Base-by-base conservation (phyloP, 352 stramenopile genomes). In the Blastocystis sp. region DNA sequence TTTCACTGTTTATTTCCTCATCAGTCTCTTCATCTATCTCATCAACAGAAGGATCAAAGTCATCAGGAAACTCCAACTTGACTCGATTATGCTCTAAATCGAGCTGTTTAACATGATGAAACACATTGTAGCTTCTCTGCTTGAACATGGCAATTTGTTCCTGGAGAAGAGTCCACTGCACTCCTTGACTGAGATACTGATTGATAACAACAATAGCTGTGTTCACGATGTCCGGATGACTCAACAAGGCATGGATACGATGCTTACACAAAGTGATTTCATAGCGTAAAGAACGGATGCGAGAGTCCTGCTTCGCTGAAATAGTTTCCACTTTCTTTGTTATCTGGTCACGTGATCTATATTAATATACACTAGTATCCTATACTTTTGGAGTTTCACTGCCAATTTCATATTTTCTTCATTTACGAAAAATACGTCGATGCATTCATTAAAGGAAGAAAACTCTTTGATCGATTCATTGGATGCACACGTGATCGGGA, bases 121-220 rank as follows among this genome's bases (percentile, higher is more conserved):
- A 79, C 7, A 93, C 93, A 64, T 95, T 96, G 82, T 95, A 94
- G 85, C 95, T 93, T 79, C 95, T 93, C 62, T 94, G 94, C 18
- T 92, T 93, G 34, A 96, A 92, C 34, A 95, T 91, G 63, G 41
- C 41, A 30, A 85, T 55, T 43, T 85, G 73, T 55, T 96, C 94
- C 79, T 95, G 91, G 39, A 96, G 91, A 18, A 93, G 93, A 50
- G 92, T 92, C 94, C 94, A 96, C 91, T 96, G 93, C 93, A 96
- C 95, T 3, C 94, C 94, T 76, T 93, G 95, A 9, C 93, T 93
- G 37, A 96, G 79, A 2, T 93, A 94, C 47, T 93, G 95, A 55
- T 93, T 93, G 73, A 96, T 91, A 20, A 96, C 94, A 50, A 79
- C 68, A 50, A 79, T 79, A 5, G 68, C 63, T 39, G 78, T 85